Conservation (phyloP, 371 early-diverging fungal species). For the Rhizopus arrhizus region DNA sequence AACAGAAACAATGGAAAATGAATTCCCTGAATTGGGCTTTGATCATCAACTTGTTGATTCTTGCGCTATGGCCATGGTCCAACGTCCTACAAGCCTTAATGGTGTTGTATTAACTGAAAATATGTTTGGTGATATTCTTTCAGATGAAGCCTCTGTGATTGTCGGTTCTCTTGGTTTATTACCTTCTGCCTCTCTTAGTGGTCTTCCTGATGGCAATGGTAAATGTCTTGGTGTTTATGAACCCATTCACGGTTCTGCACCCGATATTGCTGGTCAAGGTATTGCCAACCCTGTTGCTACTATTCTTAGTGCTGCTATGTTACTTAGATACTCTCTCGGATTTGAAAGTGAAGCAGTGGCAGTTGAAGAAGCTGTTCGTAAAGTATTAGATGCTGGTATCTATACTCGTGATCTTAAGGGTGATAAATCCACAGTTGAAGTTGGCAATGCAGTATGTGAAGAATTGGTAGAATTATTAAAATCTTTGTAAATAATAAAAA, state of each 20-base stretch:
- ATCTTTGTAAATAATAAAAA: neutral
- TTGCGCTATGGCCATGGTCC: constrained; percentile 95
- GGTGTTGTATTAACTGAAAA: constrained; percentile 96
- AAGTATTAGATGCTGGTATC: constrained; percentile 85
- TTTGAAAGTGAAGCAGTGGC: constrained; percentile 86
- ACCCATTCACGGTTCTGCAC: constrained; percentile 98
- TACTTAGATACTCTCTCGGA: constrained; percentile 92
- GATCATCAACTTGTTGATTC: constrained; percentile 94
- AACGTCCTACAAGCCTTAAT: constrained; percentile 86
- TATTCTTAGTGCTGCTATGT: constrained; percentile 92
- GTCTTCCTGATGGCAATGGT: constrained; percentile 75
- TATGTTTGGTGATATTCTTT: constrained; percentile 98
- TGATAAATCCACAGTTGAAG: constrained; percentile 74
- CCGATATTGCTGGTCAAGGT: constrained; percentile 95
- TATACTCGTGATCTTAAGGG: constrained; percentile 93
- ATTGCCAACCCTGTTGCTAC: constrained; percentile 97
- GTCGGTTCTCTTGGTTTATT: constrained; percentile 93
- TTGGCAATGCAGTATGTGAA: constrained; percentile 88
- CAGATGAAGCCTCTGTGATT: constrained; percentile 94
- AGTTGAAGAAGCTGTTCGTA: constrained; percentile 88
- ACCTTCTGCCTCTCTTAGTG: constrained; percentile 89
- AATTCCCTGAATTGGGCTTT: constrained; percentile 83
- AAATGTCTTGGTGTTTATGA: constrained; percentile 90
- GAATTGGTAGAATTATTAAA: constrained; percentile 67
- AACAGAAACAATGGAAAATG: constrained; percentile 79